These are phyloP conservation scores for Solanum hybrid DNA, from an alignment of 305 asterid species.

Conservation along the genomic window DNA sequence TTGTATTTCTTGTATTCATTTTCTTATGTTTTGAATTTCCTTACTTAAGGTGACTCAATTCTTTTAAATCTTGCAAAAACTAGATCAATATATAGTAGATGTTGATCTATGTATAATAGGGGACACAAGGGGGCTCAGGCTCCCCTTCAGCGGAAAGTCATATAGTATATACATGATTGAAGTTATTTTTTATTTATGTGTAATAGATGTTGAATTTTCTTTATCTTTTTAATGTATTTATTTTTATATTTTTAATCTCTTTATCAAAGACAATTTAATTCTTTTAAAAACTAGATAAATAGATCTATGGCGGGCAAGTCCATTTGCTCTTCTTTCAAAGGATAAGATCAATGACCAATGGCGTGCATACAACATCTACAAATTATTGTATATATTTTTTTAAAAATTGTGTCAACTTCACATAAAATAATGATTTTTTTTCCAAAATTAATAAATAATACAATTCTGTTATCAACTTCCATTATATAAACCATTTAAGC, in stretches of 20 bases:
- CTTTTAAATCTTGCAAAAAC: neutral
- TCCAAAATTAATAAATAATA: neutral
- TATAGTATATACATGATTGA: neutral
- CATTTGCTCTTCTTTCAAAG: neutral
- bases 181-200: neutral
- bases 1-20: neutral
- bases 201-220: neutral
- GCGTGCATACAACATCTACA: neutral
- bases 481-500: neutral
- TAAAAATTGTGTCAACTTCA: neutral
- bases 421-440: neutral
- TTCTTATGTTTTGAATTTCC: neutral
- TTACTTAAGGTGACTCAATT: neutral
- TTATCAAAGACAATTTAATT: neutral
- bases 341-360: neutral
- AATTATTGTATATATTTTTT: neutral
- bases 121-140: neutral
- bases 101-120: neutral
- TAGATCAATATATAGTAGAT: neutral
- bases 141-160: neutral
- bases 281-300: neutral
- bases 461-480: neutral
- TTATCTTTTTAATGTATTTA: neutral
- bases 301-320: neutral
- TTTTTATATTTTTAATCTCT: neutral